Evolutionary conservation across 75 land plant species (phyloP).

Genomic region (Picea glauca): DNA sequence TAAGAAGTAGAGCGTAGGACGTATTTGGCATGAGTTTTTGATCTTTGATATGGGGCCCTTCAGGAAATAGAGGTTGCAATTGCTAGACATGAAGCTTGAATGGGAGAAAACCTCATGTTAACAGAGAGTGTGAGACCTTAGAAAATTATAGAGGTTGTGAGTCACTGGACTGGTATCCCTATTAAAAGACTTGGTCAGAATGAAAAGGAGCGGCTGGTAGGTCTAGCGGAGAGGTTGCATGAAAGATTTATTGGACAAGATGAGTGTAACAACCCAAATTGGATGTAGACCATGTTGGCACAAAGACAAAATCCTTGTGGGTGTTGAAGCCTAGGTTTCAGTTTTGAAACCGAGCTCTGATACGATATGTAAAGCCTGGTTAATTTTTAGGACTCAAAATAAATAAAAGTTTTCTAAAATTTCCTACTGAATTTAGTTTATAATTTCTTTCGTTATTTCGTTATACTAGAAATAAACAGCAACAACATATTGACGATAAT

Average conservation of each 20-base stretch:
- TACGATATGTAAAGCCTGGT: too few relatives aligned
- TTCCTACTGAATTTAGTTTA: too few relatives aligned
- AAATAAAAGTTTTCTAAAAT: too few relatives aligned
- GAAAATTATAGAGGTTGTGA: constrained; percentile 93
- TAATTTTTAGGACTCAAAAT: too few relatives aligned
- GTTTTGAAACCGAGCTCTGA: too few relatives aligned
- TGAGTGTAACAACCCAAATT: constrained; percentile 9
- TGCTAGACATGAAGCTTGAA: constrained; percentile 47
- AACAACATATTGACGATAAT: too few relatives aligned
- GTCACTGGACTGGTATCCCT: constrained; percentile 97
- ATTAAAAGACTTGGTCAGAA: constrained; percentile 91
- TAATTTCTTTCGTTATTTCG: too few relatives aligned
- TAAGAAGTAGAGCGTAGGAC: constrained; percentile 81
- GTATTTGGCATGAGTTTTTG: constrained; percentile 76
- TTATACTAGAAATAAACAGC: too few relatives aligned
- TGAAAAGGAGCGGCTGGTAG: constrained; percentile 80
- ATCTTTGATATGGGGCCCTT: constrained; percentile 77
- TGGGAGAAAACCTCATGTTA: constrained; percentile 32
- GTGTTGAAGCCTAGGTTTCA: too few relatives aligned
- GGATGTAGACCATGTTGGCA: too few relatives aligned
- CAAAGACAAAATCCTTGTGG: too few relatives aligned
- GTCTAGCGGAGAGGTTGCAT: constrained; percentile 77
- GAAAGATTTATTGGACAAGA: constrained; percentile 90
- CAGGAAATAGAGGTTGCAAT: constrained; percentile 23
- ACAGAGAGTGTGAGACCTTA: constrained; percentile 72